Evolutionary conservation across 345 rosid genomes (phyloP).

Genomic region (Pistacia vera): DNA sequence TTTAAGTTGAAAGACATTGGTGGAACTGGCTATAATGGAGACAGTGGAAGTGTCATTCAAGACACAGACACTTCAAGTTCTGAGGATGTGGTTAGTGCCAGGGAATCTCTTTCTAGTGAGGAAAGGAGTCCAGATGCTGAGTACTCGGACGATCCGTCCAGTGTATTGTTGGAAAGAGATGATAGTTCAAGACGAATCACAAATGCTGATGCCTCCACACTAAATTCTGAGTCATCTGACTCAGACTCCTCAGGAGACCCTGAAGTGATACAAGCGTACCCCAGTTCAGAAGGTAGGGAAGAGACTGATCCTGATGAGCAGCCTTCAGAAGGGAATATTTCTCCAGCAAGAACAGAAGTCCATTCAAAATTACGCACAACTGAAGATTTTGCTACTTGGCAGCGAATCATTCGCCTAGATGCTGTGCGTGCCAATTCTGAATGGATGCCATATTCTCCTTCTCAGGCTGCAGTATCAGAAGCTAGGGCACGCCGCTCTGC

Average conservation of each 20-base stretch:
- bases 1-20: conserved; percentile 39
- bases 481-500: conserved; percentile 65
- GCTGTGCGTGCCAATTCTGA: conserved; percentile 95
- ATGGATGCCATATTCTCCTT: conserved; percentile 63
- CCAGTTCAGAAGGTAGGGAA: conserved; percentile 44
- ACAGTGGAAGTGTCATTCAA: conserved; percentile 42
- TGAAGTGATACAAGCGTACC: conserved; percentile 50
- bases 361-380: conserved; percentile 28
- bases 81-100: conserved; percentile 74
- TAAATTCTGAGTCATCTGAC: conserved; percentile 75
- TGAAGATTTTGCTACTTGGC: conserved; percentile 87
- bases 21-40: conserved; percentile 30
- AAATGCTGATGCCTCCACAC: conserved; percentile 55
- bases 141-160: conserved; percentile 52
- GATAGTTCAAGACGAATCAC: conserved; percentile 43
- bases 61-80: conserved; percentile 60
- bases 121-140: conserved; percentile 54
- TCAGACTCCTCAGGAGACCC: conserved; percentile 78
- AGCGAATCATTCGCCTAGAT: conserved; percentile 90
- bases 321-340: conserved; percentile 28
- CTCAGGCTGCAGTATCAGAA: conserved; percentile 67
- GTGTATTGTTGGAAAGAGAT: conserved; percentile 56
- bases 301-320: conserved; percentile 37
- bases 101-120: conserved; percentile 69
- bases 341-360: conserved; percentile 41